A percentile compares a stretch with the other conserved stretches of the same genome.
Conservation (phyloP, 2,329 filamentous ascomycete species). For the Proliferodiscus dingleyae region DNA sequence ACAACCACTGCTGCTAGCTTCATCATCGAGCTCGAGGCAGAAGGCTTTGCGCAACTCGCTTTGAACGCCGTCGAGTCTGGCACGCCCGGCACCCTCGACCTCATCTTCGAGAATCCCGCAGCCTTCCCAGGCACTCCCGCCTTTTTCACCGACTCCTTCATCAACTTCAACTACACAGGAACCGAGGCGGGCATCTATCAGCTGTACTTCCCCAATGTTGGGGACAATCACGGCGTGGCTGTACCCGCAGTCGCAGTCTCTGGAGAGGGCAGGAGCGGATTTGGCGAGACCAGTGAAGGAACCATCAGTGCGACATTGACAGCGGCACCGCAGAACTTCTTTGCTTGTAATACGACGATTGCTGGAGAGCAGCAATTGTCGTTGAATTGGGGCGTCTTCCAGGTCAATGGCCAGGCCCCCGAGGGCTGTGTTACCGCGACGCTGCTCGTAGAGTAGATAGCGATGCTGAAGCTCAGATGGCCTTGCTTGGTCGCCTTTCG, state of each 20-base stretch:
- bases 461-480: too few relatives aligned
- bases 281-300: not conserved
- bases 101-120: slow-evolving; percentile 4
- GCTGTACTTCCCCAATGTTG: not conserved
- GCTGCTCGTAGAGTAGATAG: too few relatives aligned
- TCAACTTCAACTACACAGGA: not conserved
- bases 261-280: not conserved
- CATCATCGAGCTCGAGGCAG: not conserved
- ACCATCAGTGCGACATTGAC: not conserved
- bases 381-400: not conserved
- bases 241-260: not conserved
- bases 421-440: slow-evolving; percentile 22
- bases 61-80: not conserved
- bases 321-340: not conserved
- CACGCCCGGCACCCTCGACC: slow-evolving; percentile 1
- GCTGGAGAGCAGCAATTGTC: not conserved
- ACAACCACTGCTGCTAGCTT: not conserved
- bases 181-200: not conserved
- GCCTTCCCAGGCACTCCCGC: slow-evolving; percentile 6
- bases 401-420: slow-evolving; percentile 21
- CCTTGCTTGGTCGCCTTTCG: too few relatives aligned
- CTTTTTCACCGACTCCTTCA: not conserved
- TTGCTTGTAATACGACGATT: not conserved
- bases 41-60: not conserved
- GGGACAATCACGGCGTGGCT: not conserved